Evolutionary conservation across 495 filamentous ascomycete species (phyloP).

Genomic region (Xanthoparmelia taractica): DNA sequence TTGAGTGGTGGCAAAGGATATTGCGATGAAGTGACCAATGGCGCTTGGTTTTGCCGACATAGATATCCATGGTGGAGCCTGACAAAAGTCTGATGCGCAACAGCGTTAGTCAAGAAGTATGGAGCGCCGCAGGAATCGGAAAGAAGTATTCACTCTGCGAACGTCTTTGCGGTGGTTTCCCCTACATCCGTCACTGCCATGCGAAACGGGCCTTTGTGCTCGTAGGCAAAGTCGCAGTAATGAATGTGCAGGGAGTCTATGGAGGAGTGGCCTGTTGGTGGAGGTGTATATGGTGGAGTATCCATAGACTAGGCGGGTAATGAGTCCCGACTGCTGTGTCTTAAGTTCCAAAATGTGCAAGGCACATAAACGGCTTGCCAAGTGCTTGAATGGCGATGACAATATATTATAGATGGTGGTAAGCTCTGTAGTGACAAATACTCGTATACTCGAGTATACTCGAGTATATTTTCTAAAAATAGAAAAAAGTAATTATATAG

Average conservation of each 20-base stretch:
- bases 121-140: background rate
- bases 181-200: constrained; percentile 35
- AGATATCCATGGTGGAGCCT: constrained; percentile 39
- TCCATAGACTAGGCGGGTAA: constrained; percentile 23
- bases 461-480: too few species aligned
- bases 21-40: constrained; percentile 43
- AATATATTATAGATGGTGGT: constrained; percentile 6
- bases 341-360: background rate
- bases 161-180: constrained; percentile 35
- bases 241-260: constrained; percentile 27
- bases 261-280: constrained; percentile 18
- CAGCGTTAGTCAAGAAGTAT: background rate
- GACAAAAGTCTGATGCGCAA: constrained; percentile 39
- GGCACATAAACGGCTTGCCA: background rate
- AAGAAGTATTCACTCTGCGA: constrained; percentile 36
- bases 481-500: too few species aligned
- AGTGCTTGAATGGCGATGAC: background rate
- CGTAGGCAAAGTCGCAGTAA: constrained; percentile 38
- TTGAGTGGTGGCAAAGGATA: constrained; percentile 41
- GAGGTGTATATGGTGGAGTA: constrained; percentile 25
- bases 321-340: background rate
- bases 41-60: constrained; percentile 35
- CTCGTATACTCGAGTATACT: too few species aligned
- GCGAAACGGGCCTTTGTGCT: constrained; percentile 30
- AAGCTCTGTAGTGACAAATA: too few species aligned